Percentiles rank a stretch among this genome's conserved stretches.
These are phyloP conservation scores for Trichosanthes truncata DNA, from an alignment of 306 rosid species.

Conservation along the genomic window DNA sequence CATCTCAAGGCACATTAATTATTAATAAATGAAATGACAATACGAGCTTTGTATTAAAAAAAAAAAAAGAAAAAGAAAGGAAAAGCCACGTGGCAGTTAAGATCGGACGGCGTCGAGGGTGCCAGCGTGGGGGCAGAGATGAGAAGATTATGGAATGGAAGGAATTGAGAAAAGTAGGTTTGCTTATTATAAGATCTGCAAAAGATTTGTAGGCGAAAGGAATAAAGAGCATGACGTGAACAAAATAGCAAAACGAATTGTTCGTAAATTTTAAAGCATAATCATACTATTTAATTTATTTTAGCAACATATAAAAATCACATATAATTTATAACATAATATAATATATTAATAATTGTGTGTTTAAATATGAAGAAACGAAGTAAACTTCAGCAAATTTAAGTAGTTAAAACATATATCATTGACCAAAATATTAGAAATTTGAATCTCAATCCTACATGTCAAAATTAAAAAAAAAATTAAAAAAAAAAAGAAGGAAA, in stretches of 20 bases:
- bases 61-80: background rate
- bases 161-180: background rate
- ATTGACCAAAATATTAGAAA: no score
- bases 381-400: no score
- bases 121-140: background rate
- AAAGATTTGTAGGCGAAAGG: constrained; percentile 3
- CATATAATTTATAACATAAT: no score
- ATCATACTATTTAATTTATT: background rate
- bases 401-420: no score
- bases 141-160: background rate
- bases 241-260: background rate
- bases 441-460: no score
- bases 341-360: no score
- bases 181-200: background rate
- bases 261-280: background rate
- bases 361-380: no score
- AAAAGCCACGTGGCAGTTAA: background rate
- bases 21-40: background rate
- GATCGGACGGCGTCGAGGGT: background rate
- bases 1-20: background rate
- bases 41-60: background rate
- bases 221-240: background rate
- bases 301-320: background rate
- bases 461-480: no score
- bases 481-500: no score